A percentile compares a stretch with the other conserved stretches of the same genome.
Conservation (phyloP, 768 basidiomycete genomes). For the Clavulina sp. region DNA sequence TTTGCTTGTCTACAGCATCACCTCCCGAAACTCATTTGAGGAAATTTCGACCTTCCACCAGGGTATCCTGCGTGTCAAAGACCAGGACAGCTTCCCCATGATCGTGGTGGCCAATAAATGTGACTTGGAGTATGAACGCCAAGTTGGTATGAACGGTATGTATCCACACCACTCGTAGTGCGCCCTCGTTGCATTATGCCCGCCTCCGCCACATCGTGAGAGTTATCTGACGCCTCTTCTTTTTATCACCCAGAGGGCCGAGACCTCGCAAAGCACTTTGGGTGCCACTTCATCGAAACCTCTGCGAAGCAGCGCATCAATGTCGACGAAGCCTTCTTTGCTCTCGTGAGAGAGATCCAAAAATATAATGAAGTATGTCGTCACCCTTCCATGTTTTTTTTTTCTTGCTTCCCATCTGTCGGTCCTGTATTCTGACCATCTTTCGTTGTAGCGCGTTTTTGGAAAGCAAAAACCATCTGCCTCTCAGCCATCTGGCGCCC, state of each 20-base stretch:
- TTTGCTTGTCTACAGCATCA: conserved; percentile 31
- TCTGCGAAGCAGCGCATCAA: conserved; percentile 94
- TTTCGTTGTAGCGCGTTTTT: not conserved
- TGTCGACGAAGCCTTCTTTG: conserved; percentile 88
- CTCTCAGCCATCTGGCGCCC: too few relatives aligned
- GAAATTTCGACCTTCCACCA: conserved; percentile 25
- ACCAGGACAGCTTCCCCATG: conserved; percentile 26
- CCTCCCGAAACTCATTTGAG: conserved; percentile 27
- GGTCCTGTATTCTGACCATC: too few relatives aligned
- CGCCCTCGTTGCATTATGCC: not conserved
- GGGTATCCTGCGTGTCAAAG: conserved; percentile 27
- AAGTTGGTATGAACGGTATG: conserved; percentile 24
- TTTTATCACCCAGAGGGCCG: conserved; percentile 61
- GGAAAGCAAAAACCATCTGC: conserved; percentile 14
- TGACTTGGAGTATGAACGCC: conserved; percentile 22
- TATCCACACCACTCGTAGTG: not conserved
- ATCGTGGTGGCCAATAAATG: conserved; percentile 30
- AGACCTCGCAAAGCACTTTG: conserved; percentile 87
- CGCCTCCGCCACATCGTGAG: conserved; percentile 5
- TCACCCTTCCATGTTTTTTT: too few relatives aligned
- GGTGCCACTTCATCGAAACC: conserved; percentile 88
- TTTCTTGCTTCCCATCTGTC: too few relatives aligned
- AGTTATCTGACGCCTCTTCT: not conserved
- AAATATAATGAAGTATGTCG: conserved; percentile 69
- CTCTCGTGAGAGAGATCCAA: conserved; percentile 84